These are phyloP conservation scores for Arachis hypogaea DNA, from an alignment of 306 rosid genomes.

Conservation along the genomic window DNA sequence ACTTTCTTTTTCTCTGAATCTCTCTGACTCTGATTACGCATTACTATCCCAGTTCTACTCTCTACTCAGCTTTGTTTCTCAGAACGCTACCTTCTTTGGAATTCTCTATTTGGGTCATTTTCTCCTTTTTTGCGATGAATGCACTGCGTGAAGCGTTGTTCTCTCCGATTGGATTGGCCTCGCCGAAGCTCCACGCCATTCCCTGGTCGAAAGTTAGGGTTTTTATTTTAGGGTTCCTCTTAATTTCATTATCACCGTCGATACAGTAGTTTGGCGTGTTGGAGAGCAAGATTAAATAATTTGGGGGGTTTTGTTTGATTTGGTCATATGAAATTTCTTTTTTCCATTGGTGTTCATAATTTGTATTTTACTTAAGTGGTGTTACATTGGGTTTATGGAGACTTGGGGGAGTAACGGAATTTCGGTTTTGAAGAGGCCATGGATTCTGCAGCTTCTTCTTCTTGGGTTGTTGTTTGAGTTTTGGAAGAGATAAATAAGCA, in stretches of 20 bases:
- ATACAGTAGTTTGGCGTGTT: not conserved
- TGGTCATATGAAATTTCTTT: too few species aligned
- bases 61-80: not conserved
- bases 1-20: too few species aligned
- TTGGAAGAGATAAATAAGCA: not conserved
- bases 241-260: not conserved
- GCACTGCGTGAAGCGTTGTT: not conserved
- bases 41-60: not conserved
- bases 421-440: not conserved
- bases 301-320: not conserved
- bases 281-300: not conserved
- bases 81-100: not conserved
- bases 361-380: not conserved
- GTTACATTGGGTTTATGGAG: not conserved
- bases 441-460: not conserved
- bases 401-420: not conserved
- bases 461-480: not conserved
- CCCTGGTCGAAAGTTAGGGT: constrained; percentile 7
- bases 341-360: not conserved
- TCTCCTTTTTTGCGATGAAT: not conserved
- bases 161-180: not conserved
- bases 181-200: not conserved
- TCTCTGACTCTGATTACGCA: not conserved
- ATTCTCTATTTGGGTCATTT: not conserved
- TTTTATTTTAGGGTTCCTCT: not conserved